Conservation (phyloP, 345 rosid genomes). For the Eucalyptus tenuipes region DNA sequence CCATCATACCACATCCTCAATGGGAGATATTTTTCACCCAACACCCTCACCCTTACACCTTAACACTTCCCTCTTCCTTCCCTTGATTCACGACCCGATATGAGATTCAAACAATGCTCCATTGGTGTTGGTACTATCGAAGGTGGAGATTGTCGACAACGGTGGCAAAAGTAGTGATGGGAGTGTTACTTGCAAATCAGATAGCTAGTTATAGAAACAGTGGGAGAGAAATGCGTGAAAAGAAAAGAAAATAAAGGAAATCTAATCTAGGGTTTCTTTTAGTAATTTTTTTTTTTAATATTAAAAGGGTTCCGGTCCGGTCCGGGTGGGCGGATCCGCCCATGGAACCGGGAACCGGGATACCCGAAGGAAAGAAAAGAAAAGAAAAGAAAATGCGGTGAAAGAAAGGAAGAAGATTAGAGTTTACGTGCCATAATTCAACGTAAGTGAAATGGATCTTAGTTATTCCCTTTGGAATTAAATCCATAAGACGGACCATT, state of each 20-base stretch:
- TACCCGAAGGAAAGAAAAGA: too few species aligned
- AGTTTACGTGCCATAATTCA: background rate
- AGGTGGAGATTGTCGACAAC: background rate
- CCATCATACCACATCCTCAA: too few species aligned
- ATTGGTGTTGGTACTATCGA: background rate
- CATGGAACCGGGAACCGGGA: too few species aligned
- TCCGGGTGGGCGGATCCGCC: too few species aligned
- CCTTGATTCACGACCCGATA: background rate
- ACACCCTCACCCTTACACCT: background rate
- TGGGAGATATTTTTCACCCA: background rate
- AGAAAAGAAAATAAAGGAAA: background rate
- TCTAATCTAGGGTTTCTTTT: too few species aligned
- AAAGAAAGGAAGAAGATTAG: background rate
- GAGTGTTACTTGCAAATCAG: background rate
- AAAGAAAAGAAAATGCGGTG: rapidly evolving
- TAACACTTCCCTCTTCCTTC: background rate
- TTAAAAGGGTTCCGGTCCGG: too few species aligned
- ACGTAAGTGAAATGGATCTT: background rate
- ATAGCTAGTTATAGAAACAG: background rate
- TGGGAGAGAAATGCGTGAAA: background rate
- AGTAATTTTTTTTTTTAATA: too few species aligned
- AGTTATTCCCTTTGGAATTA: too few species aligned
- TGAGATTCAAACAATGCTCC: background rate
- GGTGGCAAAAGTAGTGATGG: background rate
- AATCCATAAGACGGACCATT: background rate